phyloP scores from a whole-genome alignment of 208 protist species.

The Trypanosoma caninum region DNA sequence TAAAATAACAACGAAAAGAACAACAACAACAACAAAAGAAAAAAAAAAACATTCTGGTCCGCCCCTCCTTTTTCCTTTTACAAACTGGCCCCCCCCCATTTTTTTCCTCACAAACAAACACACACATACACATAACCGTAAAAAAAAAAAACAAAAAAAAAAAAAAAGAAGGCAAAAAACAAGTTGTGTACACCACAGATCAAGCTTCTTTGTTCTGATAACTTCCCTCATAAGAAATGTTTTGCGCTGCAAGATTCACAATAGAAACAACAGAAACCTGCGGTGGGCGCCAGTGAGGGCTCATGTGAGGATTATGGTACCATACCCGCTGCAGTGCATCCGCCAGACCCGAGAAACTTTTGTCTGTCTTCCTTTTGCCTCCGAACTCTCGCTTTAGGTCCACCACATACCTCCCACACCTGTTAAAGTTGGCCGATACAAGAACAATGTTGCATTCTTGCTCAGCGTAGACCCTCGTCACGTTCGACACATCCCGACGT shows the following conservation, averaged over 20 bases:
- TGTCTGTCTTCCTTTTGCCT: not conserved
- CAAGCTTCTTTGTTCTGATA: no score
- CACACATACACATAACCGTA: not conserved
- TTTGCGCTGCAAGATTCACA: not conserved
- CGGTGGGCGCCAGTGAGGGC: constrained; percentile 69
- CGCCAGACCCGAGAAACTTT: constrained; percentile 16
- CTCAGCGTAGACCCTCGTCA: constrained; percentile 29
- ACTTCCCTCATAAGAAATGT: not conserved
- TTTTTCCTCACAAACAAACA: not conserved
- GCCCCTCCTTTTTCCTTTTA: not conserved
- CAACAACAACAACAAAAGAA: not conserved
- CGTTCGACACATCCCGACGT: constrained; percentile 25
- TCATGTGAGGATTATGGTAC: constrained; percentile 78
- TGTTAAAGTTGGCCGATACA: constrained; percentile 48
- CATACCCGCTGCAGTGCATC: constrained; percentile 53
- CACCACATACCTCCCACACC: constrained; percentile 65
- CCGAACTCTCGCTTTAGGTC: constrained; percentile 38
- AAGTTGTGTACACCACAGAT: no score
- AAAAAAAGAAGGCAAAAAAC: constrained; percentile 2
- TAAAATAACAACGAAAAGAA: not conserved
- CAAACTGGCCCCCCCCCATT: not conserved
- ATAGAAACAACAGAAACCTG: constrained; percentile 38
- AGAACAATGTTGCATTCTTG: constrained; percentile 31
- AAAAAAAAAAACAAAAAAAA: not conserved
- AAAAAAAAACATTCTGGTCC: no score